Base-by-base conservation (phyloP, 2,329 filamentous ascomycete species). In the Acrodontium crateriforme region DNA sequence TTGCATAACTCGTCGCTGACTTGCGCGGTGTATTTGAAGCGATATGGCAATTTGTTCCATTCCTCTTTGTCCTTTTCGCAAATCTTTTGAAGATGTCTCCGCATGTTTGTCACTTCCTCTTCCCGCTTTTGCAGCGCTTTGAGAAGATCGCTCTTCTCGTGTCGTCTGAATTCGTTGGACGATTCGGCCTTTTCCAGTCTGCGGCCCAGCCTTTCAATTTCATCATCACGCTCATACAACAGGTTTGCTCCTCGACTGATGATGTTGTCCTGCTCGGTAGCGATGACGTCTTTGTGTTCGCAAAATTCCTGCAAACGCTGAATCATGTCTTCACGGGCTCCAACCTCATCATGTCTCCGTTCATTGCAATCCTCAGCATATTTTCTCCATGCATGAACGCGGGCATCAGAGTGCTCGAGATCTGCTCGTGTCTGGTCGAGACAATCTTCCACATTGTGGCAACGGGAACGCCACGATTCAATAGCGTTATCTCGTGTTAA, bases 241-340 rank as follows among this genome's bases (percentile, higher is more conserved):
- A 46, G 29, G 9, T 20, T 29, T 9, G 37, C 40, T 18, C 42
- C 40, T 10, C 41, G 36, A 2, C 31, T 32, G 20, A 49, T 46
- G 25, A 46, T 38, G 14, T 39, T 24, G 18, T 45, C 38, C 30
- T 47, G 44, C 24, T 40, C 32, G n/a, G 30, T 18, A 6, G 38
- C 26, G 12, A 49, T 24, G 7, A 28, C 37, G 25, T 45, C 36
- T 22, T 46, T 46, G 12, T 42, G 31, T 24, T 45, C 42, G 25
- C 37, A 44, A 14, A 46, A 39, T 7, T 35, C 37, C 9, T 38
- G 34, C 21, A 44, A 20, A 12, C 31, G 21, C 11, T 18, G 17
- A 25, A 45, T 29, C 27, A 44, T 39, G 6, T 36, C 25, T 6
- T 41, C 38, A 24, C 34, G 38, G 12, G 14, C 18, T 4, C 25